These are phyloP conservation scores for Piloderma croceum DNA, from an alignment of 768 basidiomycete species.

Conservation along the genomic window DNA sequence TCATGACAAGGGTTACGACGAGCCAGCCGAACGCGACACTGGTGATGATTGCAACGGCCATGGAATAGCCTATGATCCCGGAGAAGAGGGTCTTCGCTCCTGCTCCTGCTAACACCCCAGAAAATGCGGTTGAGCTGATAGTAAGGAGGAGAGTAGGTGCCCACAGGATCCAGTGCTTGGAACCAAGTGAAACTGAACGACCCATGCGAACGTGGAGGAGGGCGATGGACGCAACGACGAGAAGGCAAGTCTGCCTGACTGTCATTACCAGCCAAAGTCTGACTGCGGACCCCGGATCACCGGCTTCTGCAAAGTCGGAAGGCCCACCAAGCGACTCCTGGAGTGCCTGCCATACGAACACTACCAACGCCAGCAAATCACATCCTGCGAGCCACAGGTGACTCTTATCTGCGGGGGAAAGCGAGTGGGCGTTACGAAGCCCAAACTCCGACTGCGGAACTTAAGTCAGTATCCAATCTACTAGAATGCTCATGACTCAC, in stretches of 20 bases:
- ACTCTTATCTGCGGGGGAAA: conserved; percentile 64
- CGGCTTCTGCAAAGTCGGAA: conserved; percentile 37
- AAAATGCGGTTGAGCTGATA: conserved; percentile 51
- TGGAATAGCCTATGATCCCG: conserved; percentile 56
- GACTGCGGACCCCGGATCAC: conserved; percentile 48
- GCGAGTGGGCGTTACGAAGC: conserved; percentile 59
- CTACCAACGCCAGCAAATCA: conserved; percentile 54
- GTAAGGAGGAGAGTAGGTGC: conserved; percentile 53
- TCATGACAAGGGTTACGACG: conserved; percentile 54
- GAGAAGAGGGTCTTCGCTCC: conserved; percentile 51
- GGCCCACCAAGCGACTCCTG: conserved; percentile 45
- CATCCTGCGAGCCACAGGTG: conserved; percentile 70
- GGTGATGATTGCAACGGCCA: conserved; percentile 45
- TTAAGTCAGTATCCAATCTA: conserved; percentile 18
- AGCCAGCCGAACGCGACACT: conserved; percentile 53
- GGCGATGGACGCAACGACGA: conserved; percentile 54
- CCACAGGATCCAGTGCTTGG: conserved; percentile 72
- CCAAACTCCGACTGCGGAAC: conserved; percentile 64
- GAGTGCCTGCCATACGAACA: conserved; percentile 65
- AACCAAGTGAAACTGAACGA: conserved; percentile 62
- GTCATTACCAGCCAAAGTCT: conserved; percentile 69
- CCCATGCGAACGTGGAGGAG: conserved; percentile 68
- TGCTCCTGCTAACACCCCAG: conserved; percentile 51
- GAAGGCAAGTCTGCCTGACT: conserved; percentile 61
- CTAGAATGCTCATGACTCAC: conserved; percentile 35